phyloP scores from a whole-genome alignment of 148 eudicot genomes.

The Simmondsia chinensis region DNA sequence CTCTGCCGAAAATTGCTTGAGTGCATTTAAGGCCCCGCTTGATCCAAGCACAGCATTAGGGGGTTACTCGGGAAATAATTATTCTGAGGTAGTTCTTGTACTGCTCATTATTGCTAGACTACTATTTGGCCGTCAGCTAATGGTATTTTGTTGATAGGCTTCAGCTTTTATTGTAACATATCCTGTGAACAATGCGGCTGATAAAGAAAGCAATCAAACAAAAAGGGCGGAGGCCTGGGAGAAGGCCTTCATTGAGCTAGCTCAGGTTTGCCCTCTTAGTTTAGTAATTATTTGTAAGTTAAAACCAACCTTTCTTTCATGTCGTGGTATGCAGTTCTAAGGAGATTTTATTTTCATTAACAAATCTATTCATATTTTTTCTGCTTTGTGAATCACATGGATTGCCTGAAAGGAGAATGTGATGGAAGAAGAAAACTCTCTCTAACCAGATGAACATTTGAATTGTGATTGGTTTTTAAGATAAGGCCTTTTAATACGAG shows the following conservation, averaged over 20 bases:
- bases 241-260: slow-evolving; percentile 83
- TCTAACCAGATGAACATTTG: too few relatives aligned
- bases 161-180: slow-evolving; percentile 91
- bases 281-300: too few relatives aligned
- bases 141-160: slow-evolving; percentile 47
- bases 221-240: slow-evolving; percentile 88
- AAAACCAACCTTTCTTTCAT: too few relatives aligned
- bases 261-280: slow-evolving; percentile 44
- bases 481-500: too few relatives aligned
- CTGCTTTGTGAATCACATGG: too few relatives aligned
- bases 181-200: slow-evolving; percentile 89
- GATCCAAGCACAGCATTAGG: slow-evolving; percentile 96
- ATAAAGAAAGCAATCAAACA: slow-evolving; percentile 62
- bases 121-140: slow-evolving; percentile 1
- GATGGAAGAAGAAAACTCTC: too few relatives aligned
- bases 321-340: too few relatives aligned
- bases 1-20: slow-evolving; percentile 66
- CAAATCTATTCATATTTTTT: too few relatives aligned
- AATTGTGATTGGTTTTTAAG: too few relatives aligned
- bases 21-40: slow-evolving; percentile 96
- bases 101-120: slow-evolving; percentile 3
- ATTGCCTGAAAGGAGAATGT: too few relatives aligned
- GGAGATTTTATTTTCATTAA: too few relatives aligned
- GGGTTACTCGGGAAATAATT: slow-evolving; percentile 86
- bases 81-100: slow-evolving; percentile 62